Base-by-base conservation (phyloP, 768 basidiomycete genomes). In the Chalciporus piperatus region DNA sequence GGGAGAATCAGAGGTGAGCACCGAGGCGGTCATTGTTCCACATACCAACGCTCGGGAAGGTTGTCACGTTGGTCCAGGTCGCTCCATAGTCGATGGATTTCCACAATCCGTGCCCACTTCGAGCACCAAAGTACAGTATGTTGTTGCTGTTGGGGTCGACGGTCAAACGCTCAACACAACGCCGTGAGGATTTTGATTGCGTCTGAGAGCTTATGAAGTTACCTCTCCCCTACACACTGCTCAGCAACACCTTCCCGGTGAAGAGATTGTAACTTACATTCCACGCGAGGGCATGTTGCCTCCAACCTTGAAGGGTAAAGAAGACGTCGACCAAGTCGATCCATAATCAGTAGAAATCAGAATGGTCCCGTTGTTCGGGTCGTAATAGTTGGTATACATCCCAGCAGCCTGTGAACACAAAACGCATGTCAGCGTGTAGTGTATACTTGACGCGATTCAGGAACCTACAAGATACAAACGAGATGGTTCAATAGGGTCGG, bases 71-170 rank as follows among this genome's bases (percentile, higher is more conserved):
- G 6, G 75, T 66, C 84, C 84, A 85, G 1, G 78, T 79, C 1
- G 59, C 68, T 5, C 82, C 85, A 49, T 70, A 81, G 56, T 85
- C 69, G 0, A 79, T 81, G 5, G 83, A 84, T 61, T 83, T 85
- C 79, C 79, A 85, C 14, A 86, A 70, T 4, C 85, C 84, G 45
- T 84, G 74, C 6, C 85, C 85, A 51, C 78, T 79, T 30, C 81
- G 73, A 6, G 84, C 82, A 52, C 83, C 84, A 51, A 85, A 84
- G 68, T 75, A 83, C 5, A 87, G 63, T 47, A 85, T 76, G 25
- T 73, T 74, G 62, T 84, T 83, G 55, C 72, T 73, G 63, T 84
- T 79, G 6, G 84, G 85, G 57, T 86, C 84, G 37, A 87, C 68
- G 10, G 72, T 80, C 28, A 86, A 74, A 45, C 84, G 78, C 81